A percentile compares a stretch with the other conserved stretches of the same genome.
Evolutionary conservation across 441 rosid species (phyloP).

Genomic region (Metrosideros polymorpha): DNA sequence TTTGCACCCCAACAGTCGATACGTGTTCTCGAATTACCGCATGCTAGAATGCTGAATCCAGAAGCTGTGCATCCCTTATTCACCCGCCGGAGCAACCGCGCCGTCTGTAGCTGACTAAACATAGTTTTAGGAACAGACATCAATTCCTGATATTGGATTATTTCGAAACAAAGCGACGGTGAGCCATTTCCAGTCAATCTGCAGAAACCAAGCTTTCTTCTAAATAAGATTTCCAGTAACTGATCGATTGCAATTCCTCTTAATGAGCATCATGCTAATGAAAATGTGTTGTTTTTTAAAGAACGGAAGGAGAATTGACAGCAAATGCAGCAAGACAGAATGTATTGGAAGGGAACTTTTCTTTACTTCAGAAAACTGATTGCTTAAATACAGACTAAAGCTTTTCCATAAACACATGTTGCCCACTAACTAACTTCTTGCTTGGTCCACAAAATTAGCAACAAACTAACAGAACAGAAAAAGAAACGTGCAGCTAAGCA

Average conservation of each 20-base stretch:
- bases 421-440: too few relatives aligned
- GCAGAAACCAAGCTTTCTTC: not conserved
- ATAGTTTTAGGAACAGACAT: not conserved
- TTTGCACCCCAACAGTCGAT: fast-evolving
- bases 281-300: too few relatives aligned
- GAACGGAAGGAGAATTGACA: too few relatives aligned
- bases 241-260: not conserved
- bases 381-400: too few relatives aligned
- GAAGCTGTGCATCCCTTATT: not conserved
- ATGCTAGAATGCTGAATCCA: not conserved
- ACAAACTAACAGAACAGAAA: too few relatives aligned
- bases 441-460: too few relatives aligned
- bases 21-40: not conserved
- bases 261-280: not conserved
- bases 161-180: not conserved
- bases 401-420: too few relatives aligned
- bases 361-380: too few relatives aligned
- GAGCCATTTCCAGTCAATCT: not conserved
- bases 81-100: not conserved
- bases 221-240: not conserved
- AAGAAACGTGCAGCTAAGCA: too few relatives aligned
- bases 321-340: too few relatives aligned
- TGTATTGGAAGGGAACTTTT: too few relatives aligned
- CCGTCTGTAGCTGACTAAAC: not conserved
- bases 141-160: not conserved